A percentile compares a stretch with the other conserved stretches of the same genome.
phyloP scores from a whole-genome alignment of 2,329 filamentous ascomycete species.

The Myriosclerotinia duriaeana region DNA sequence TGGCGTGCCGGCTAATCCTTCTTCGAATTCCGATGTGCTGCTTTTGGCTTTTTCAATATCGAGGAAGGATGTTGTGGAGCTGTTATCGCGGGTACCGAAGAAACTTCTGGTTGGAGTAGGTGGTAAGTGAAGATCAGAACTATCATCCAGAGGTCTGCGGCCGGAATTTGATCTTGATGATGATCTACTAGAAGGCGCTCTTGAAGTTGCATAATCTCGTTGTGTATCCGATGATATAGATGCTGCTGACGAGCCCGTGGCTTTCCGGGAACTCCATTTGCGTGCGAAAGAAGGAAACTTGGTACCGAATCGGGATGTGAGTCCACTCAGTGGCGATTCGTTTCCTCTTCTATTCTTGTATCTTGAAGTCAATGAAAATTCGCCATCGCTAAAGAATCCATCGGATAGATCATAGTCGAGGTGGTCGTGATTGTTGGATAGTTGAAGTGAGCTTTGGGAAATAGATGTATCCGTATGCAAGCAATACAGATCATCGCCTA shows the following conservation, averaged over 20 bases:
- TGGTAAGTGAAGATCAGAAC: constrained; percentile 53
- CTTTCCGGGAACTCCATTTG: constrained; percentile 54
- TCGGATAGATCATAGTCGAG: constrained; percentile 62
- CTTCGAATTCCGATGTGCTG: constrained; percentile 51
- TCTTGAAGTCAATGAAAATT: constrained; percentile 50
- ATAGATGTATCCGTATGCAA: constrained; percentile 50
- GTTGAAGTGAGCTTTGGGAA: constrained; percentile 39
- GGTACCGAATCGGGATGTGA: constrained; percentile 65
- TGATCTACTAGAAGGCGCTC: constrained; percentile 70
- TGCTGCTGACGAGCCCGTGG: constrained; percentile 34
- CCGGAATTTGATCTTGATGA: constrained; percentile 70
- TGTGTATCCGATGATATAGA: constrained; percentile 32
- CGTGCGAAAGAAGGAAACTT: constrained; percentile 55
- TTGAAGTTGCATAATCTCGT: constrained; percentile 45
- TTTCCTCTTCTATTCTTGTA: constrained; percentile 58
- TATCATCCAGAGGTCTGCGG: constrained; percentile 47
- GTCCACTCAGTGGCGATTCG: constrained; percentile 60
- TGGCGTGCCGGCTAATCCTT: constrained; percentile 74
- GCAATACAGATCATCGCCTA: constrained; percentile 62
- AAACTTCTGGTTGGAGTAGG: constrained; percentile 63
- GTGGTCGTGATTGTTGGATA: constrained; percentile 49
- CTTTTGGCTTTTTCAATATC: constrained; percentile 55
- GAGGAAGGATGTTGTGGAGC: constrained; percentile 46
- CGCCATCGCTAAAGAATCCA: constrained; percentile 64
- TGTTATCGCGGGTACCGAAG: constrained; percentile 57